Conservation (phyloP, 192 early-diverging fungal genomes). For the Coemansia sp. region DNA sequence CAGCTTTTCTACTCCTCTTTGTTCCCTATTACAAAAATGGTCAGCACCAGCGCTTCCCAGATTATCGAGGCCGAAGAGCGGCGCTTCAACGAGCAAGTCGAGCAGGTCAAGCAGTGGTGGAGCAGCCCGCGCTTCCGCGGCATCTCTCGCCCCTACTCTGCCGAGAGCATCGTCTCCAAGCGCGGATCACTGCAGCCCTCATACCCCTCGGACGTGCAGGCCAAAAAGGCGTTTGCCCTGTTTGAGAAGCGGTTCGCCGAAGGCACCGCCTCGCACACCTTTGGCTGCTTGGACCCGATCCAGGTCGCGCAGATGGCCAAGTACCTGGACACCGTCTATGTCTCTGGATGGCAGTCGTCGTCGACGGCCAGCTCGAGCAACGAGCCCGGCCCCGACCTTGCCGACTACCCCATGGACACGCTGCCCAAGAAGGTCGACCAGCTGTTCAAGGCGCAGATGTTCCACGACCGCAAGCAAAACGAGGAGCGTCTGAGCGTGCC, state of each 20-base stretch:
- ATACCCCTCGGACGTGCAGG: slow-evolving; percentile 81
- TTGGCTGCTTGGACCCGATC: slow-evolving; percentile 92
- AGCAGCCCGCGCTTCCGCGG: slow-evolving; percentile 73
- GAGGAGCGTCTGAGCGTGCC: slow-evolving; percentile 78
- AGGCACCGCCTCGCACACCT: slow-evolving; percentile 85
- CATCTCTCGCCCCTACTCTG: slow-evolving; percentile 80
- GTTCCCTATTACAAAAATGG: slow-evolving; percentile 24
- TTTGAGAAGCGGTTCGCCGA: slow-evolving; percentile 73
- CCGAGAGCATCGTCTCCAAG: slow-evolving; percentile 83
- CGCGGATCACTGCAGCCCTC: slow-evolving; percentile 71
- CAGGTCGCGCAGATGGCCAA: slow-evolving; percentile 96
- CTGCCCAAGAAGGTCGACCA: slow-evolving; percentile 99
- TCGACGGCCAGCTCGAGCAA: slow-evolving; percentile 92
- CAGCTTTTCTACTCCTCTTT: too few species aligned
- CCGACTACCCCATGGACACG: slow-evolving; percentile 97
- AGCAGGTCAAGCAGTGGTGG: slow-evolving; percentile 88
- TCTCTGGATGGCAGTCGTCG: slow-evolving; percentile 97
- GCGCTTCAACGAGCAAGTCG: slow-evolving; percentile 77
- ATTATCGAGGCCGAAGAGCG: slow-evolving; percentile 60
- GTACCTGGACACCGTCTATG: slow-evolving; percentile 95
- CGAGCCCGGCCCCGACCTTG: slow-evolving; percentile 97
- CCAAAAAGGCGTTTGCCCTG: slow-evolving; percentile 90
- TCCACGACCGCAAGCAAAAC: slow-evolving; percentile 96
- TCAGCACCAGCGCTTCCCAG: slow-evolving; percentile 15
- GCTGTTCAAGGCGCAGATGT: slow-evolving; percentile 93